Percentiles rank a stretch among this genome's conserved stretches.
Conservation (phyloP, 1,284 basidiomycete genomes). For the Papiliotrema terrestris region DNA sequence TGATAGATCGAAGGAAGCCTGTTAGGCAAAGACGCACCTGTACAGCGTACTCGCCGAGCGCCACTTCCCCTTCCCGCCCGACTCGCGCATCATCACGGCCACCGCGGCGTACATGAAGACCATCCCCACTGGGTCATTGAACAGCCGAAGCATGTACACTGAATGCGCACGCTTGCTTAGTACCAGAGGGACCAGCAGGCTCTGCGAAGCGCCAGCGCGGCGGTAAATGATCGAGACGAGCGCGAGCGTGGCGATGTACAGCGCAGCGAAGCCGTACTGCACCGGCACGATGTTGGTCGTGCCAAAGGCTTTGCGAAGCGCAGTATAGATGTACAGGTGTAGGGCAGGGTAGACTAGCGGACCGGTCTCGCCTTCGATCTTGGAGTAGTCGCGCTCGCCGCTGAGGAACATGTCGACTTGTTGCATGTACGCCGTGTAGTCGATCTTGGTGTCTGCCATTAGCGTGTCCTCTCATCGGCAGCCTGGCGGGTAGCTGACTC, state of each 20-base stretch:
- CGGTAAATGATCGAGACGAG: conserved; percentile 68
- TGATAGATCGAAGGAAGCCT: too few relatives aligned
- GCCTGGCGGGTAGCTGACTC: too few relatives aligned
- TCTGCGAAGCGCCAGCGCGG: conserved; percentile 66
- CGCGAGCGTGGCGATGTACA: conserved; percentile 67
- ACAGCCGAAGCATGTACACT: conserved; percentile 85
- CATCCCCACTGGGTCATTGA: conserved; percentile 91
- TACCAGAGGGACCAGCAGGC: conserved; percentile 69
- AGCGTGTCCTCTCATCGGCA: background rate
- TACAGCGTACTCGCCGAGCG: too few relatives aligned
- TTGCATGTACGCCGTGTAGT: conserved; percentile 59
- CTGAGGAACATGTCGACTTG: conserved; percentile 75
- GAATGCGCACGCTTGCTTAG: conserved; percentile 93
- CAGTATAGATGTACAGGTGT: conserved; percentile 78
- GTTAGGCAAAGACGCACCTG: too few relatives aligned
- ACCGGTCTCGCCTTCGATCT: conserved; percentile 85
- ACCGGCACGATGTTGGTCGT: conserved; percentile 57
- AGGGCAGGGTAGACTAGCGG: conserved; percentile 95
- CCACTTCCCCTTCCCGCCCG: conserved; percentile 56
- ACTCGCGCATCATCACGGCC: conserved; percentile 54
- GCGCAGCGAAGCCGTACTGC: conserved; percentile 70
- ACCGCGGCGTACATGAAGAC: conserved; percentile 53
- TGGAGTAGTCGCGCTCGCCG: conserved; percentile 82
- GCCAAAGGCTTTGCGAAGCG: conserved; percentile 60
- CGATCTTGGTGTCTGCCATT: conserved; percentile 90